A percentile compares a stretch with the other conserved stretches of the same genome.
These are phyloP conservation scores for Isatis lusitanica DNA, from an alignment of 441 rosid genomes.

Conservation along the genomic window DNA sequence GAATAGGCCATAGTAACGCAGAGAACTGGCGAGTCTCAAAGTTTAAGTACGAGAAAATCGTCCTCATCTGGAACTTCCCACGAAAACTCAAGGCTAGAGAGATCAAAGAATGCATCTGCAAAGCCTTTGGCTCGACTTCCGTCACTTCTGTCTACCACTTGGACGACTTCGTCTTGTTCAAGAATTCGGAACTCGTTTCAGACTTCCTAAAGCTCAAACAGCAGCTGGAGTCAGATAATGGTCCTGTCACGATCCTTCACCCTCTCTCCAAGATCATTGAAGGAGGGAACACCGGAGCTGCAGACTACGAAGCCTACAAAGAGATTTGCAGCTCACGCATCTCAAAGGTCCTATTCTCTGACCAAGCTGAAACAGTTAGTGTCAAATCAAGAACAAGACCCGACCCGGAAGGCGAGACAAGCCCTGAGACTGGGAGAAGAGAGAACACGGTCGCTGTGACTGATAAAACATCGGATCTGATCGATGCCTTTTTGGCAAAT, in stretches of 20 bases:
- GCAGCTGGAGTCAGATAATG: slow-evolving; percentile 54
- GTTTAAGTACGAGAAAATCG: slow-evolving; percentile 52
- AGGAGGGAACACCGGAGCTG: slow-evolving; percentile 77
- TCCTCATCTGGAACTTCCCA: slow-evolving; percentile 80
- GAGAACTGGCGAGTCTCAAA: slow-evolving; percentile 39
- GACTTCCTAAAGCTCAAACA: slow-evolving; percentile 67
- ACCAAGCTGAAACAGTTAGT: slow-evolving; percentile 77
- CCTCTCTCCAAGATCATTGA: slow-evolving; percentile 75
- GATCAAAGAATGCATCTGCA: slow-evolving; percentile 68
- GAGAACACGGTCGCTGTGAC: slow-evolving; percentile 15
- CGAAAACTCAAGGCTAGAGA: slow-evolving; percentile 54
- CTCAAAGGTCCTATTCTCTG: slow-evolving; percentile 62
- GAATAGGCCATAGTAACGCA: slow-evolving; percentile 46
- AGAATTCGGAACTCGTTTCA: slow-evolving; percentile 51
- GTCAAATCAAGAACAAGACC: slow-evolving; percentile 56
- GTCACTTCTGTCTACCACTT: slow-evolving; percentile 57
- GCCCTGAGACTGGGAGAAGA: slow-evolving; percentile 25
- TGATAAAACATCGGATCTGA: slow-evolving; percentile 32
- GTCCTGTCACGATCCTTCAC: slow-evolving; percentile 61
- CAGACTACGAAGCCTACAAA: slow-evolving; percentile 69
- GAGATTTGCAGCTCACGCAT: slow-evolving; percentile 74
- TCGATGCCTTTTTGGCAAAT: slow-evolving; percentile 35
- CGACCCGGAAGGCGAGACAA: slow-evolving; percentile 6
- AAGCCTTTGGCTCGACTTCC: slow-evolving; percentile 58
- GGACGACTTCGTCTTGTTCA: slow-evolving; percentile 77